A percentile compares a stretch with the other conserved stretches of the same genome.
phyloP scores from a whole-genome alignment of 441 rosid species.

The Brassica hybrid region DNA sequence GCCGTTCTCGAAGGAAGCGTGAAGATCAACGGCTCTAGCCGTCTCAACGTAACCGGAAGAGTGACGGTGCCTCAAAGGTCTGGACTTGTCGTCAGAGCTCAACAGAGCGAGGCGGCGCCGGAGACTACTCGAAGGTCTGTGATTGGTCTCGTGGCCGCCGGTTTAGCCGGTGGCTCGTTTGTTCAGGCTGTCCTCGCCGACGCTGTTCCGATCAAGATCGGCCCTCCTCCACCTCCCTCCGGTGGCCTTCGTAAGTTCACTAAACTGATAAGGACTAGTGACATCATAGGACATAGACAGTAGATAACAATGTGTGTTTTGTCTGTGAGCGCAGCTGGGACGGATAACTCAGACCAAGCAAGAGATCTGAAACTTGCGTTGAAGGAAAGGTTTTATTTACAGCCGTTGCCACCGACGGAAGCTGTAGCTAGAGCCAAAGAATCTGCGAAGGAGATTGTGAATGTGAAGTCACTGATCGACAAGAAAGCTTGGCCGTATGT shows the following conservation, averaged over 20 bases:
- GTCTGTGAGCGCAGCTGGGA: constrained; percentile 73
- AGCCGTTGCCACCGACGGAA: constrained; percentile 65
- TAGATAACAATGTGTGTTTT: neutral
- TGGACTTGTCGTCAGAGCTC: constrained; percentile 41
- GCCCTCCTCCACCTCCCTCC: constrained; percentile 87
- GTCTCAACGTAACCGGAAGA: constrained; percentile 47
- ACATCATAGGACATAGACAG: neutral
- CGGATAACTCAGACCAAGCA: constrained; percentile 81
- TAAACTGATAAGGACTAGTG: neutral
- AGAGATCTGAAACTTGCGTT: constrained; percentile 68
- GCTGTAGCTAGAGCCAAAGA: constrained; percentile 91
- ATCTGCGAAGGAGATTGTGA: constrained; percentile 81
- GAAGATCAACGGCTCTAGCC: constrained; percentile 63
- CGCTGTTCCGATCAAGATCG: constrained; percentile 72
- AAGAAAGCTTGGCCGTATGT: constrained; percentile 97
- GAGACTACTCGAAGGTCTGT: constrained; percentile 75
- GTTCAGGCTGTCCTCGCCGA: constrained; percentile 78
- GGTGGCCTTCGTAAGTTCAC: constrained; percentile 84
- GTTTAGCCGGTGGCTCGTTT: constrained; percentile 75
- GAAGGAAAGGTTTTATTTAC: constrained; percentile 79
- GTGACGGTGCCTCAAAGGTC: constrained; percentile 33
- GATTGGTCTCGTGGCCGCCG: constrained; percentile 75
- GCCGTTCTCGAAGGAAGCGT: constrained; percentile 73
- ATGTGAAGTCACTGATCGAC: constrained; percentile 78
- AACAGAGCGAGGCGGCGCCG: constrained; percentile 50